Evolutionary conservation across 1,139 yeast species (phyloP).

Genomic region (Yamadazyma buinensis): DNA sequence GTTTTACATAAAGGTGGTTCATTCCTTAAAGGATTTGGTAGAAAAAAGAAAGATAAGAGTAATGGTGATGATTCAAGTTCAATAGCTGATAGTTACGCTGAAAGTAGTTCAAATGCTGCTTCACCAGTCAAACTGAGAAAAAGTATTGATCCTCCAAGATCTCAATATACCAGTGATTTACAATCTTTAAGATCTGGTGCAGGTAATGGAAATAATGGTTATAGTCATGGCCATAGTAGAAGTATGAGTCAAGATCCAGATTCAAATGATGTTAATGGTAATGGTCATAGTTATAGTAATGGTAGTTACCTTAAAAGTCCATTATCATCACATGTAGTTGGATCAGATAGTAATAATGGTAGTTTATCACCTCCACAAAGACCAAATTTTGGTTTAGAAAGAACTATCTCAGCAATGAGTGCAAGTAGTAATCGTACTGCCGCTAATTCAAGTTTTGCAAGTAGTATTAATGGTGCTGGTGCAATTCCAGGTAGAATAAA

Average conservation of each 20-base stretch:
- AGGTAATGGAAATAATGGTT: neutral
- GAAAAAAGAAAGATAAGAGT: slow-evolving; percentile 15
- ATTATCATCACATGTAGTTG: neutral
- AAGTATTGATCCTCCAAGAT: slow-evolving; percentile 7
- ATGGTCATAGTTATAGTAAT: neutral
- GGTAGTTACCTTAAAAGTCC: neutral
- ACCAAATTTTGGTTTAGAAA: slow-evolving; percentile 21
- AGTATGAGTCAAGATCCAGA: neutral
- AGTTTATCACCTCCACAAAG: slow-evolving; percentile 41
- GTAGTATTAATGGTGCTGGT: slow-evolving; percentile 34
- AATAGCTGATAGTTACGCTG: slow-evolving; percentile 3
- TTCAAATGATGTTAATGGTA: neutral
- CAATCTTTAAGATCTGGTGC: slow-evolving; percentile 23
- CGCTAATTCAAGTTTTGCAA: slow-evolving; percentile 35
- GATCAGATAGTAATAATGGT: slow-evolving; percentile 34
- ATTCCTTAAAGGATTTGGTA: slow-evolving; percentile 32
- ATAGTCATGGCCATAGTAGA: neutral
- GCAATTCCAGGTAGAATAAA: slow-evolving; percentile 54
- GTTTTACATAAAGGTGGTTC: slow-evolving; percentile 46
- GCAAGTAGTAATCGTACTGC: slow-evolving; percentile 23
- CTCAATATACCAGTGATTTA: slow-evolving; percentile 20
- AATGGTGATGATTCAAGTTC: slow-evolving; percentile 2
- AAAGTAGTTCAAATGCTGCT: slow-evolving; percentile 1
- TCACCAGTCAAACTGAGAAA: slow-evolving; percentile 5
- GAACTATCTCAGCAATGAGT: slow-evolving; percentile 18